Conservation (phyloP, 2,329 filamentous ascomycete genomes). For the Thelonectria discophora region DNA sequence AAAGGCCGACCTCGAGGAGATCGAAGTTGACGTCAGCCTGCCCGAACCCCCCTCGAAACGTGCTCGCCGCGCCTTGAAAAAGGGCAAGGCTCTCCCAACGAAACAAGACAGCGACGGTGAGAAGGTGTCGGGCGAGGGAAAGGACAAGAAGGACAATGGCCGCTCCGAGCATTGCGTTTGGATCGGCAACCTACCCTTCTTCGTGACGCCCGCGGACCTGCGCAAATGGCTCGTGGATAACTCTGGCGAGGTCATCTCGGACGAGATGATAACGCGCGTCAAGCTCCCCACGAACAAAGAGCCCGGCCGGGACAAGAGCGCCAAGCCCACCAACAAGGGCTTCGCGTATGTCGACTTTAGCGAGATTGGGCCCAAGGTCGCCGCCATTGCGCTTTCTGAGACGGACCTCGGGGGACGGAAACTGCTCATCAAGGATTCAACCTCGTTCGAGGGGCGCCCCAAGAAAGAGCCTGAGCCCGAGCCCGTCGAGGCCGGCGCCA, state of each 20-base stretch:
- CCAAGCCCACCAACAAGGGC: constrained; percentile 75
- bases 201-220: constrained; percentile 76
- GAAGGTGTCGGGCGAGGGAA: constrained; percentile 47
- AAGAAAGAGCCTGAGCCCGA: constrained; percentile 63
- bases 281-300: constrained; percentile 77
- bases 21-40: constrained; percentile 89
- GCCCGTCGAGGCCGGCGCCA: constrained; percentile 44
- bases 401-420: constrained; percentile 78
- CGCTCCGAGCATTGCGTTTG: constrained; percentile 88
- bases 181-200: constrained; percentile 96
- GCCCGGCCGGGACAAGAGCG: constrained; percentile 45
- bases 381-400: constrained; percentile 89
- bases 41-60: constrained; percentile 97
- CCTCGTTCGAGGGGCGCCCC: constrained; percentile 89
- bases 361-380: constrained; percentile 72
- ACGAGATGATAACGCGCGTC: constrained; percentile 81
- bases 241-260: constrained; percentile 70
- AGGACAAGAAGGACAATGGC: constrained; percentile 56
- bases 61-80: constrained; percentile 88
- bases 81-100: constrained; percentile 69
- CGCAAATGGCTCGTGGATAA: constrained; percentile 81
- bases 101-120: constrained; percentile 51
- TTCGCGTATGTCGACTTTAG: constrained; percentile 97
- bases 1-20: constrained; percentile 74
- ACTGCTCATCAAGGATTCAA: constrained; percentile 92